phyloP scores from a whole-genome alignment of 2,329 filamentous ascomycete species.

The Delphinella strobiligena region DNA sequence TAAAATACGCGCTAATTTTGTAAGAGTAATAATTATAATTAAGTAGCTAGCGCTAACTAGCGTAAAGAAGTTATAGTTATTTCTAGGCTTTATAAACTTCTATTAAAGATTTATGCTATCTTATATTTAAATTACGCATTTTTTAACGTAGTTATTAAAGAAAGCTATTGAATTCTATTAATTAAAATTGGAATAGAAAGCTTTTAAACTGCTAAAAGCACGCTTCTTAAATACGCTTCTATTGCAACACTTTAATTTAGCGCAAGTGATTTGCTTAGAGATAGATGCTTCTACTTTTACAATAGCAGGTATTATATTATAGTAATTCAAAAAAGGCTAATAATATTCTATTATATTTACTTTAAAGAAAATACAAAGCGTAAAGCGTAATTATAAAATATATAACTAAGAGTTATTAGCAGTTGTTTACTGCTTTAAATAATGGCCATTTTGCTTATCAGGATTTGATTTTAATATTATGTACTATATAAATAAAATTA shows the following conservation, averaged over 20 bases:
- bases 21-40: not conserved
- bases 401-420: conserved; percentile 11
- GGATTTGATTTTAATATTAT: conserved; percentile 9
- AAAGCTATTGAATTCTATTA: not conserved
- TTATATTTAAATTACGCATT: conserved; percentile 1
- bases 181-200: not conserved
- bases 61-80: conserved; percentile 5
- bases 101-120: conserved; percentile 6
- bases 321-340: not conserved
- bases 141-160: conserved; percentile 3
- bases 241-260: conserved; percentile 6
- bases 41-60: conserved; percentile 1
- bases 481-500: conserved; percentile 2
- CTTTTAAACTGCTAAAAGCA: not conserved
- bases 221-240: conserved; percentile 3
- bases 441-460: conserved; percentile 7
- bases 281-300: conserved; percentile 5
- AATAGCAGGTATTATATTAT: conserved; percentile 6
- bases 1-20: conserved; percentile 3
- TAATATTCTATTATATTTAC: conserved; percentile 7
- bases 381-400: conserved; percentile 7
- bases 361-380: conserved; percentile 4
- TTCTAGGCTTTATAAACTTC: conserved; percentile 10
- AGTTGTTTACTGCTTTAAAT: conserved; percentile 10
- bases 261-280: not conserved